These are phyloP conservation scores for Nelumbo lutea DNA, from an alignment of 164 flowering plant species.

Conservation along the genomic window DNA sequence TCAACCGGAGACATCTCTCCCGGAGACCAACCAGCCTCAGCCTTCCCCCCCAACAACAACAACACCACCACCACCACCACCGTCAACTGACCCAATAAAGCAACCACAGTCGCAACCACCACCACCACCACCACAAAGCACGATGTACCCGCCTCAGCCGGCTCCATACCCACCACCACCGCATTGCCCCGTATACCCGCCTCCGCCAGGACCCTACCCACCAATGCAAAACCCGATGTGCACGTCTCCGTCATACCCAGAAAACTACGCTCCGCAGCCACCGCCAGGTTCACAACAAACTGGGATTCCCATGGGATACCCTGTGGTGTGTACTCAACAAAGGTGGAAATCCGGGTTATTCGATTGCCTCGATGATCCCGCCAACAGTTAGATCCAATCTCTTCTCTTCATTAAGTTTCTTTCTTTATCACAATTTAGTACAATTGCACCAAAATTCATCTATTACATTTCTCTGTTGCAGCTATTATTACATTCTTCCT, in stretches of 20 bases:
- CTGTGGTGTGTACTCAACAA: neutral
- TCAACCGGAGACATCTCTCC: no score
- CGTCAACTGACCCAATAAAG: no score
- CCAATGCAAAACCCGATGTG: neutral
- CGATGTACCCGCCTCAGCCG: neutral
- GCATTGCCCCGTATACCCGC: slow-evolving; percentile 4
- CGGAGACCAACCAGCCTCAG: no score
- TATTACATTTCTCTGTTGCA: slow-evolving; percentile 11
- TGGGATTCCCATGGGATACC: slow-evolving; percentile 2
- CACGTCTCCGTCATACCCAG: neutral
- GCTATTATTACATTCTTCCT: slow-evolving; percentile 25
- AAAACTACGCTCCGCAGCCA: no score
- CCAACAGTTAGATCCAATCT: slow-evolving; percentile 21
- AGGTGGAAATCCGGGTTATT: slow-evolving; percentile 35
- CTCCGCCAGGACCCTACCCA: neutral
- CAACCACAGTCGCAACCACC: no score
- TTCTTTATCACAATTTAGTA: no score
- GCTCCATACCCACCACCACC: neutral
- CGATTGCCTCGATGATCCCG: slow-evolving; percentile 45
- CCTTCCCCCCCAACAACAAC: no score
- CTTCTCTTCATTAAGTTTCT: no score
- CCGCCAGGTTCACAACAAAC: neutral
- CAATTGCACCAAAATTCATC: neutral
- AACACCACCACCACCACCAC: no score
- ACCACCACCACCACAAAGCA: neutral